A percentile compares a stretch with the other conserved stretches of the same genome.
Conservation (phyloP, 2,329 filamentous ascomycete genomes). For the Pezicula carpinea region DNA sequence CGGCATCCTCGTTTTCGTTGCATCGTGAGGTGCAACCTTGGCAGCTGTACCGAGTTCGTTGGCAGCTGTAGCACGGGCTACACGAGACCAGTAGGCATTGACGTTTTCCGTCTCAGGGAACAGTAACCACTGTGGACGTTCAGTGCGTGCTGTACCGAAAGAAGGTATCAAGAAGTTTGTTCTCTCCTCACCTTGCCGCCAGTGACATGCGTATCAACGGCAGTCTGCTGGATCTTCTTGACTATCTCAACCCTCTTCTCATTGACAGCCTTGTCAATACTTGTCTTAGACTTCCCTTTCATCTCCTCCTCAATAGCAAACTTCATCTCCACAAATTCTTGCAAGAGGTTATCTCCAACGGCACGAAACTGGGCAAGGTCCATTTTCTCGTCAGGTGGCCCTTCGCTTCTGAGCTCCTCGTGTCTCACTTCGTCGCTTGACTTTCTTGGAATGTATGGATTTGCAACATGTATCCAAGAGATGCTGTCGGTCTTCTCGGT, state of each 20-base stretch:
- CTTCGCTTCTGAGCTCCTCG: conserved; percentile 10
- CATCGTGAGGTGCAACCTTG: conserved; percentile 62
- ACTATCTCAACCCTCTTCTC: conserved; percentile 38
- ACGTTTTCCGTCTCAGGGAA: conserved; percentile 54
- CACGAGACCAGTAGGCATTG: conserved; percentile 58
- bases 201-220: conserved; percentile 51
- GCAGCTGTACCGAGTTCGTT: conserved; percentile 67
- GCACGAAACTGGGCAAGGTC: conserved; percentile 16
- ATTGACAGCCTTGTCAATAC: conserved; percentile 18
- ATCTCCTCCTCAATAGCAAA: conserved; percentile 44
- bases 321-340: conserved; percentile 33
- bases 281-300: conserved; percentile 9
- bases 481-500: conserved; percentile 42
- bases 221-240: conserved; percentile 55
- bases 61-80: conserved; percentile 63
- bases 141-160: neutral
- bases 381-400: conserved; percentile 17
- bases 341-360: conserved; percentile 22
- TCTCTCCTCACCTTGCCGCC: conserved; percentile 62
- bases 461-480: conserved; percentile 71
- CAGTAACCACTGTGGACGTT: conserved; percentile 62
- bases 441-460: conserved; percentile 43
- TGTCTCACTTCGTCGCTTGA: neutral
- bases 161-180: neutral
- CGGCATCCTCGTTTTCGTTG: conserved; percentile 34